A percentile compares a stretch with the other conserved stretches of the same genome.
Evolutionary conservation across 768 basidiomycete genomes (phyloP).

Genomic region (Russula foetens): DNA sequence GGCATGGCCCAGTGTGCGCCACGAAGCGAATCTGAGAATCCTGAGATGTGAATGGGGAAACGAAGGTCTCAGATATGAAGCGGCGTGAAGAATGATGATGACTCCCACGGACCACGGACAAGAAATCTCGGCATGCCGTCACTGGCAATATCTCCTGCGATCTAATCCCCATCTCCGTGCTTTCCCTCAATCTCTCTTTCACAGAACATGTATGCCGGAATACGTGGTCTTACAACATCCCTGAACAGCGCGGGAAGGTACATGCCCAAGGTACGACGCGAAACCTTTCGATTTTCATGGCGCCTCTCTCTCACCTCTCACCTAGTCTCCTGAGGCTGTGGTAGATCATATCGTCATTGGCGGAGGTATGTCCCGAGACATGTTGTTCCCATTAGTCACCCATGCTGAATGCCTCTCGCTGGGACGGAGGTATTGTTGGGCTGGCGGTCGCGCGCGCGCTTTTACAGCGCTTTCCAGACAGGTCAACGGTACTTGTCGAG

Average conservation of each 20-base stretch:
- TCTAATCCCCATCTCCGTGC: too few relatives aligned
- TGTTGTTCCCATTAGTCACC: not conserved
- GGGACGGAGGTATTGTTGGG: conserved; percentile 63
- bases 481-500: conserved; percentile 77
- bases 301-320: not conserved
- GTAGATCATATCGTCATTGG: conserved; percentile 87
- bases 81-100: too few relatives aligned
- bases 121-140: not conserved
- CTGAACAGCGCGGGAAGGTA: conserved; percentile 54
- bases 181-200: not conserved
- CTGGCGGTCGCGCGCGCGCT: conserved; percentile 78
- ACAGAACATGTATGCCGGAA: not conserved
- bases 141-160: not conserved
- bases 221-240: conserved; percentile 38
- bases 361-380: conserved; percentile 47
- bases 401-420: not conserved
- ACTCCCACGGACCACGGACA: not conserved
- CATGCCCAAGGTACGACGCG: conserved; percentile 48
- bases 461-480: conserved; percentile 49
- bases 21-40: too few relatives aligned
- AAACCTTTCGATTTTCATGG: not conserved
- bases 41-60: too few relatives aligned
- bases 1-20: too few relatives aligned
- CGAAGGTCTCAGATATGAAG: too few relatives aligned
- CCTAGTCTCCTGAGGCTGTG: conserved; percentile 53